Base-by-base conservation (phyloP, 1,139 yeast species). In the Pichia kudriavzevii region DNA sequence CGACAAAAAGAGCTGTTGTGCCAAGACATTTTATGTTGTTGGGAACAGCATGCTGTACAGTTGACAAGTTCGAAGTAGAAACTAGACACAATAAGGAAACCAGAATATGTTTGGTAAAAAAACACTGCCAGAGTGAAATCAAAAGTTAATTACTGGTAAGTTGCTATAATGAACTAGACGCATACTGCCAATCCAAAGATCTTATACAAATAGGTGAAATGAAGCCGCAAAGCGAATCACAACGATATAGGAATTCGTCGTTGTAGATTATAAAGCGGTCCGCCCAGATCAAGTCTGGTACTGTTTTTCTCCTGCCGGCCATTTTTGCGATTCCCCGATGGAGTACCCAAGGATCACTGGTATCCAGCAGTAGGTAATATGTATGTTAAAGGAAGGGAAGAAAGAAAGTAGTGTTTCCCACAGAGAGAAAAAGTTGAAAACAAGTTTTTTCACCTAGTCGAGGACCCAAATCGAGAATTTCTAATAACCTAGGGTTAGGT, bases 301-400 rank as follows among this genome's bases (percentile, higher is more conserved):
- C n/a, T n/a, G 23, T 36, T 35, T 32, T 30, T 55, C 58, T 55
- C 50, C 59, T 49, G 54, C 53, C 55, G 39, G 59, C 59, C 59
- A 55, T 55, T 55, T 55, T 43, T 53, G 56, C 56, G 50, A 46
- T 46, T 40, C 37, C 41, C 47, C 47, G 58, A 53, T 39, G 39
- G 55, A 29, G 53, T 35, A 40, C 26, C 54, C 48, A 44, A 44
- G 48, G 44, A 44, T 45, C 54, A 56, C 59, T 55, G 59, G 59
- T 55, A 53, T 33, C 57, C 59, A 48, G 53, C 52, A 55, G 58
- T 50, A 47, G 25, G 45, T 36, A 46, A 43, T 49, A 48, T 48
- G 49, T 44, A 43, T 47, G 46, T 30, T 34, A 28, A 39, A 46
- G 32, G 40, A 42, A 34, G 27, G 14, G 11, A 17, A 19, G 16